Conservation (phyloP, 345 rosid genomes). For the Gossypium turneri region DNA sequence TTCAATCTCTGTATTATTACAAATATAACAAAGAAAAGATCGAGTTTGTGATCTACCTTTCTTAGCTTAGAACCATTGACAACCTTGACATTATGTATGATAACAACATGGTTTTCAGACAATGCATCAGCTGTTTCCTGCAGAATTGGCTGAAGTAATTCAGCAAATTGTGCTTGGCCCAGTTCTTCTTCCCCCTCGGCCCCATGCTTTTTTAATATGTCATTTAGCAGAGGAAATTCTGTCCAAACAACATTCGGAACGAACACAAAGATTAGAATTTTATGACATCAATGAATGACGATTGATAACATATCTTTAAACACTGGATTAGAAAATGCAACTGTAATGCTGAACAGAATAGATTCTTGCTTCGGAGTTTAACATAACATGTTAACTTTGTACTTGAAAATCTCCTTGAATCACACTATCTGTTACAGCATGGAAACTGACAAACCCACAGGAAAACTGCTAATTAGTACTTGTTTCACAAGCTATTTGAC, state of each 20-base stretch:
- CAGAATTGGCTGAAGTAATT: slow-evolving; percentile 64
- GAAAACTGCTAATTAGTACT: not conserved
- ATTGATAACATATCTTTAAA: not conserved
- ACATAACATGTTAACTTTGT: not conserved
- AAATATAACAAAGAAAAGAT: slow-evolving; percentile 6
- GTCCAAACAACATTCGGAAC: slow-evolving; percentile 25
- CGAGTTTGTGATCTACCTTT: slow-evolving; percentile 38
- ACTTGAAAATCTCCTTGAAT: no score
- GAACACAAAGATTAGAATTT: not conserved
- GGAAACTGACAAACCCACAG: not conserved
- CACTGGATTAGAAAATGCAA: not conserved
- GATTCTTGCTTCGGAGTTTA: no score
- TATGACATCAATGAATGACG: not conserved
- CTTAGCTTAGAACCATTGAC: slow-evolving; percentile 57
- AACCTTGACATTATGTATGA: slow-evolving; percentile 51
- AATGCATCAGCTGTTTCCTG: slow-evolving; percentile 71
- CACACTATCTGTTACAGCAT: not conserved
- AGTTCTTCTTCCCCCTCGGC: slow-evolving; percentile 68
- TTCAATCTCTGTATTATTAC: not conserved
- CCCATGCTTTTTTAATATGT: slow-evolving; percentile 67
- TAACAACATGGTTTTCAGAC: slow-evolving; percentile 40
- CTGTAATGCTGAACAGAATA: not conserved
- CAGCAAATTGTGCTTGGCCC: slow-evolving; percentile 88
- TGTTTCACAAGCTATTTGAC: not conserved
- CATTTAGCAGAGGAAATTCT: slow-evolving; percentile 62